A percentile compares a stretch with the other conserved stretches of the same genome.
Evolutionary conservation across 2,329 filamentous ascomycete genomes (phyloP).

Genomic region (Metarhizium rileyi): DNA sequence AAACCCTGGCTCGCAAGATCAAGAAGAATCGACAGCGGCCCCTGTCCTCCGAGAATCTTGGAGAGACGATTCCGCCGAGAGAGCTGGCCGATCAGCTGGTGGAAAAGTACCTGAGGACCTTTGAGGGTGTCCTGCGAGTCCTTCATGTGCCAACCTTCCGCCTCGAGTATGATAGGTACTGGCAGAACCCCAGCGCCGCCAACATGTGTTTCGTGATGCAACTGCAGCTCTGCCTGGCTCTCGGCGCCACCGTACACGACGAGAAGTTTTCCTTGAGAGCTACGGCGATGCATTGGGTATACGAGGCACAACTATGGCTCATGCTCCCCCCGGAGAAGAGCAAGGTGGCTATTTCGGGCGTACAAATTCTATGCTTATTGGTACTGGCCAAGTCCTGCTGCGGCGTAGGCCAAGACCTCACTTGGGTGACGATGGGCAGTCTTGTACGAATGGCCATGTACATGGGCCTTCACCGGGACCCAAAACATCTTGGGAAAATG

Average conservation of each 20-base stretch:
- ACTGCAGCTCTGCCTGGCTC: conserved; percentile 43
- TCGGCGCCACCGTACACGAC: conserved; percentile 39
- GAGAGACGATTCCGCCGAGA: conserved; percentile 27
- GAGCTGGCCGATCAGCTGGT: conserved; percentile 40
- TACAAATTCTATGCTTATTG: conserved; percentile 45
- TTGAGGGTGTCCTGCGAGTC: conserved; percentile 47
- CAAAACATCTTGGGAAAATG: conserved; percentile 37
- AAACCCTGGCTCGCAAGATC: conserved; percentile 29
- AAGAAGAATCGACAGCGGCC: conserved; percentile 29
- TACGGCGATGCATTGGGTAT: conserved; percentile 38
- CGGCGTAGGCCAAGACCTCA: conserved; percentile 38
- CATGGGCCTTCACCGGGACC: conserved; percentile 51
- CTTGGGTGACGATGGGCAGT: conserved; percentile 41
- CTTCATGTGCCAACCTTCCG: conserved; percentile 48
- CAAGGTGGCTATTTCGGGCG: conserved; percentile 34
- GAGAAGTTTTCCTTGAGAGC: conserved; percentile 32
- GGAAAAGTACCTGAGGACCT: conserved; percentile 42
- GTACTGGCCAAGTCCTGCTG: conserved; percentile 38
- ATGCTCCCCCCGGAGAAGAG: conserved; percentile 36
- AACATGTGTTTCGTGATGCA: conserved; percentile 39
- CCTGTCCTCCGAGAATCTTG: conserved; percentile 26
- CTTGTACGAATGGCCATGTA: conserved; percentile 44
- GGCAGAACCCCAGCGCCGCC: conserved; percentile 30
- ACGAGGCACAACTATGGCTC: conserved; percentile 43
- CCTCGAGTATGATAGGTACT: conserved; percentile 41